Percentiles rank a stretch among this genome's conserved stretches.
These are phyloP conservation scores for Ziziphus jujuba DNA, from an alignment of 306 rosid genomes.

Conservation along the genomic window DNA sequence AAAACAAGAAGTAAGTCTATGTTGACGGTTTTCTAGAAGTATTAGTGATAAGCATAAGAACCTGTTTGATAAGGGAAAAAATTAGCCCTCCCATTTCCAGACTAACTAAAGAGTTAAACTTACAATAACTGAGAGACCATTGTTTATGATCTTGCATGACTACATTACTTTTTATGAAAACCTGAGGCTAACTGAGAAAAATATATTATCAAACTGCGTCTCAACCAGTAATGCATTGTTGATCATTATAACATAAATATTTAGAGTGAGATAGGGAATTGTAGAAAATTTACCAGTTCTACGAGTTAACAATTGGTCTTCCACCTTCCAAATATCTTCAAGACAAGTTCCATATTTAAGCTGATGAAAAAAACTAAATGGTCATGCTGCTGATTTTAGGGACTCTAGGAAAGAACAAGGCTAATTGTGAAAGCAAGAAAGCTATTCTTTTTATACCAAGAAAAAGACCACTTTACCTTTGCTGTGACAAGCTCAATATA, in stretches of 20 bases:
- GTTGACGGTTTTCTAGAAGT: no score
- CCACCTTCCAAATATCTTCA: constrained; percentile 60
- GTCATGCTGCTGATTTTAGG: constrained; percentile 33
- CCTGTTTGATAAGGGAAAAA: no score
- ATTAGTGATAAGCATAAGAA: no score
- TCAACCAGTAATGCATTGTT: constrained; percentile 6
- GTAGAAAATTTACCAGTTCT: constrained; percentile 43
- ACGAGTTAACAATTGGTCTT: constrained; percentile 18
- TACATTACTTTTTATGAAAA: background rate
- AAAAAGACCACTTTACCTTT: constrained; percentile 55
- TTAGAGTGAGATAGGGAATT: background rate
- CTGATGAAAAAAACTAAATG: constrained; percentile 53
- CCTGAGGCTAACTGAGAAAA: background rate
- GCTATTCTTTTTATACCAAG: constrained; percentile 11
- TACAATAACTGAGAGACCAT: no score
- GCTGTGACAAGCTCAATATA: constrained; percentile 45
- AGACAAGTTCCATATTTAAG: constrained; percentile 48
- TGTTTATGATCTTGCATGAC: background rate
- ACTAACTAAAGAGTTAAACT: no score
- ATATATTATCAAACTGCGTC: constrained; percentile 15
- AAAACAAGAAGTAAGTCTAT: no score
- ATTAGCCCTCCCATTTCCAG: no score
- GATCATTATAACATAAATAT: constrained; percentile 13
- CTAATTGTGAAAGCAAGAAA: constrained; percentile 21
- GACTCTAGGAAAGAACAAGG: constrained; percentile 16